phyloP scores from a whole-genome alignment of 768 basidiomycete genomes.

The Naganishia friedmannii region DNA sequence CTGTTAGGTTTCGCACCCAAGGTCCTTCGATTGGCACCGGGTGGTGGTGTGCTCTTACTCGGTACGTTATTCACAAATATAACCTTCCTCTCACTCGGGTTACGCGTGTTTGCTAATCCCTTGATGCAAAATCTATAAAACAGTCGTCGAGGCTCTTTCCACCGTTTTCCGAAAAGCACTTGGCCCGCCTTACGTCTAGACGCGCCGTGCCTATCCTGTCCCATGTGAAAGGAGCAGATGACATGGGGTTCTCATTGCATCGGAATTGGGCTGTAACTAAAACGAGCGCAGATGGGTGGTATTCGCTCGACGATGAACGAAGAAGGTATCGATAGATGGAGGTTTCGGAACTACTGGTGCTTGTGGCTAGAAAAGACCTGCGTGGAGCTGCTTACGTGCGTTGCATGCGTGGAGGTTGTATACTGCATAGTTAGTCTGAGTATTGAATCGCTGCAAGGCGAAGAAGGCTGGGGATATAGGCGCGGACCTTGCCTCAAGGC shows the following conservation, averaged over 20 bases:
- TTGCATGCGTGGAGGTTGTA: background rate
- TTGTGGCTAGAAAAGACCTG: background rate
- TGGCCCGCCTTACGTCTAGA: constrained; percentile 49
- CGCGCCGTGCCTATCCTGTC: background rate
- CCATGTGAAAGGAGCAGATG: background rate
- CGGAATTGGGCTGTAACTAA: too few species aligned
- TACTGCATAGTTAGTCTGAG: background rate
- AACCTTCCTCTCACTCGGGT: too few species aligned
- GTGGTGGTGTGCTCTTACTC: constrained; percentile 86
- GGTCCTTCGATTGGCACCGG: constrained; percentile 88
- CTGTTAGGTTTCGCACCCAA: constrained; percentile 75
- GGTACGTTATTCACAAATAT: constrained; percentile 52
- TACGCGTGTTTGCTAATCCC: background rate
- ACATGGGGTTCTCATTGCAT: background rate
- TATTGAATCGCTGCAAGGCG: too few species aligned
- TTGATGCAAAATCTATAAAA: background rate
- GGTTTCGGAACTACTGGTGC: too few species aligned
- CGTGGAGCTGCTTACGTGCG: background rate
- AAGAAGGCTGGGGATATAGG: too few species aligned
- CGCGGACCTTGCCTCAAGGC: too few species aligned
- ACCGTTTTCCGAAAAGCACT: constrained; percentile 47
- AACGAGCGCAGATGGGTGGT: too few species aligned
- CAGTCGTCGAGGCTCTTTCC: constrained; percentile 51
- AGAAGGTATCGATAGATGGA: background rate
- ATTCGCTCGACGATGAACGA: background rate